phyloP scores from a whole-genome alignment of 176 grass and related monocot genomes.

The Saccharum officinarum region DNA sequence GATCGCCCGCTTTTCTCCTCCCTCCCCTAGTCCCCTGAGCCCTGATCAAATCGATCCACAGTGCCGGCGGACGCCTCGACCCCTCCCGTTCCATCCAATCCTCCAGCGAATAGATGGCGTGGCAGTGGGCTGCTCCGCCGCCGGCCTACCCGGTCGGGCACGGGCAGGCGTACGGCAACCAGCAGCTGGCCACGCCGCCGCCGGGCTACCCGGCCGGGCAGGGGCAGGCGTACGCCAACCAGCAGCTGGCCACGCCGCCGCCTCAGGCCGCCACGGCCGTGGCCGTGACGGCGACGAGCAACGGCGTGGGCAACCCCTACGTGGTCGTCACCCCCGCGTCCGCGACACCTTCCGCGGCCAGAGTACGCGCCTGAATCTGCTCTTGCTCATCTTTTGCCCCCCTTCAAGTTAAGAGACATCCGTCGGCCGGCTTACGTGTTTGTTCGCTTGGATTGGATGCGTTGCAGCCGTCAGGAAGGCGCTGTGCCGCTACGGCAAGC shows the following conservation, averaged over 20 bases:
- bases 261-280: slow-evolving; percentile 24
- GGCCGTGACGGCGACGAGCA: slow-evolving; percentile 42
- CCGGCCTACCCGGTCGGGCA: slow-evolving; percentile 25
- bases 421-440: neutral
- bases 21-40: neutral
- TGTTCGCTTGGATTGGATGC: neutral
- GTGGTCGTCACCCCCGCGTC: slow-evolving; percentile 53
- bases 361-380: slow-evolving; percentile 24
- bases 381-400: neutral
- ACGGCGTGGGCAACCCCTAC: slow-evolving; percentile 56
- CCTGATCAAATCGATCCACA: neutral
- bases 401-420: too few relatives aligned
- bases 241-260: slow-evolving; percentile 21
- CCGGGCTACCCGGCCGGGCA: slow-evolving; percentile 25
- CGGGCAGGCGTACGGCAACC: neutral
- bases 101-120: neutral
- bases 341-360: slow-evolving; percentile 41
- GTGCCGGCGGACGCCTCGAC: neutral
- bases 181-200: slow-evolving; percentile 21
- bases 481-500: slow-evolving; percentile 61
- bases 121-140: slow-evolving; percentile 27
- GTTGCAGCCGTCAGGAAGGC: slow-evolving; percentile 45
- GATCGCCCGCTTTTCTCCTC: neutral
- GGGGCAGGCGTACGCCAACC: neutral
- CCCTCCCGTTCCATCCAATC: neutral